Percentiles rank a stretch among this genome's conserved stretches.
Evolutionary conservation across 176 grass and related monocot species (phyloP).

Genomic region (Eragrostis curvula): DNA sequence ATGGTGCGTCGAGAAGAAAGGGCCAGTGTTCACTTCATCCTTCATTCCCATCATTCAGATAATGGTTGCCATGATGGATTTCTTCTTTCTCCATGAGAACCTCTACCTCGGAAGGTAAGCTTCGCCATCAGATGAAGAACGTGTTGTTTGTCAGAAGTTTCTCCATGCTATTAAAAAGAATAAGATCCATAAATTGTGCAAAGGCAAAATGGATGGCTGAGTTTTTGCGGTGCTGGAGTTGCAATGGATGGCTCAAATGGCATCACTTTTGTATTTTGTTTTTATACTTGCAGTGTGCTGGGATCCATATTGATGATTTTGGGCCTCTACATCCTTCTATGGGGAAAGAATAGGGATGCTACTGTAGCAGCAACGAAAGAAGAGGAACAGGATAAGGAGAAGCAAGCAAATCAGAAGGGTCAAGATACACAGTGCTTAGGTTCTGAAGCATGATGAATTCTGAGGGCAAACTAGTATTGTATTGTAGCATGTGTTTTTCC

Average conservation of each 20-base stretch:
- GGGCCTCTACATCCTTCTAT: slow-evolving; percentile 83
- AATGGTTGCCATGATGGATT: slow-evolving; percentile 84
- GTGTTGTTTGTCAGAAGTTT: neutral
- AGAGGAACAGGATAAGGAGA: slow-evolving; percentile 61
- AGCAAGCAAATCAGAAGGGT: slow-evolving; percentile 49
- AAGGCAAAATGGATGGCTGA: neutral
- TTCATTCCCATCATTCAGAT: slow-evolving; percentile 96
- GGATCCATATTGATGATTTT: slow-evolving; percentile 72
- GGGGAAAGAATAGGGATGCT: slow-evolving; percentile 88
- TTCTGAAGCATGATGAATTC: neutral
- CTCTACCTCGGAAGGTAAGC: slow-evolving; percentile 86
- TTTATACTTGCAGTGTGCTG: slow-evolving; percentile 65
- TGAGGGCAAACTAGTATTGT: neutral
- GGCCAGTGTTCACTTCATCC: slow-evolving; percentile 84
- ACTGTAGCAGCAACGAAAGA: slow-evolving; percentile 1
- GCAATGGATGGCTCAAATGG: slow-evolving; percentile 36
- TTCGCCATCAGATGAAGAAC: neutral
- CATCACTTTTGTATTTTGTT: slow-evolving; percentile 39
- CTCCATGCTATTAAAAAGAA: neutral
- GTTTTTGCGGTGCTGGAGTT: neutral
- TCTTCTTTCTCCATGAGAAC: slow-evolving; percentile 83
- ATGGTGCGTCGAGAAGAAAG: slow-evolving; percentile 97
- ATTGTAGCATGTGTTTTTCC: slow-evolving; percentile 3
- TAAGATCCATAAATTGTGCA: neutral
- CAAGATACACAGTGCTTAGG: slow-evolving; percentile 18